Percentiles rank a stretch among this genome's conserved stretches.
Evolutionary conservation across 257 asterid species (phyloP).

Genomic region (Scutellaria minor): DNA sequence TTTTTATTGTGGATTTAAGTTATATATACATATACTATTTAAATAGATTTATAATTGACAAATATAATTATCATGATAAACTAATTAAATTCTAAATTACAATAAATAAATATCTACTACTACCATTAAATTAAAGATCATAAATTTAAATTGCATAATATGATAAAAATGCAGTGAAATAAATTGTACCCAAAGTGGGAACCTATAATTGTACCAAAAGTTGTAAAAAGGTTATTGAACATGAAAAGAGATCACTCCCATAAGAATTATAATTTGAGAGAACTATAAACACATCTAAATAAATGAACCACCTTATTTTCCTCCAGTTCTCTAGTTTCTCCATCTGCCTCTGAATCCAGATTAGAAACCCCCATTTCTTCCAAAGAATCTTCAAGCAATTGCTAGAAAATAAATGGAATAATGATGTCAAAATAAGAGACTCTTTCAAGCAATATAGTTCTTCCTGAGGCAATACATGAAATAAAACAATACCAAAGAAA

Average conservation of each 20-base stretch:
- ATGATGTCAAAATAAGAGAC: slow-evolving; percentile 25
- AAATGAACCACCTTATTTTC: slow-evolving; percentile 71
- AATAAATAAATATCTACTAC: no score
- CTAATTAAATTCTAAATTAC: no score
- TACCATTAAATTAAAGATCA: no score
- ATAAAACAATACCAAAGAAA: slow-evolving; percentile 14
- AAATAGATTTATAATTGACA: no score
- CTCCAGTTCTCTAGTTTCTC: slow-evolving; percentile 78
- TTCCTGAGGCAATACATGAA: not conserved
- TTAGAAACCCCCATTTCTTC: slow-evolving; percentile 74
- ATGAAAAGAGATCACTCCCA: slow-evolving; percentile 24
- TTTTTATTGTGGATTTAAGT: no score
- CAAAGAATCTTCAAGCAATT: slow-evolving; percentile 94
- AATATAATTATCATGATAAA: no score
- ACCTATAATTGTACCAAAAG: no score
- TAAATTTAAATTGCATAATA: no score
- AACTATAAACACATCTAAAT: slow-evolving; percentile 21
- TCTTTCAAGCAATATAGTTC: slow-evolving; percentile 30
- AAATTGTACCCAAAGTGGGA: no score
- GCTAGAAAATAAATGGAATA: slow-evolving; percentile 41
- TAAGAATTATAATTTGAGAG: slow-evolving; percentile 24
- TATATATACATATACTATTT: no score
- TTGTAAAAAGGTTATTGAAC: slow-evolving; percentile 29
- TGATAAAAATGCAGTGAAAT: no score
- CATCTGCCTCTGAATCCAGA: slow-evolving; percentile 73